Conservation (phyloP, 495 filamentous ascomycete genomes). For the Penicillium robsamsonii region DNA sequence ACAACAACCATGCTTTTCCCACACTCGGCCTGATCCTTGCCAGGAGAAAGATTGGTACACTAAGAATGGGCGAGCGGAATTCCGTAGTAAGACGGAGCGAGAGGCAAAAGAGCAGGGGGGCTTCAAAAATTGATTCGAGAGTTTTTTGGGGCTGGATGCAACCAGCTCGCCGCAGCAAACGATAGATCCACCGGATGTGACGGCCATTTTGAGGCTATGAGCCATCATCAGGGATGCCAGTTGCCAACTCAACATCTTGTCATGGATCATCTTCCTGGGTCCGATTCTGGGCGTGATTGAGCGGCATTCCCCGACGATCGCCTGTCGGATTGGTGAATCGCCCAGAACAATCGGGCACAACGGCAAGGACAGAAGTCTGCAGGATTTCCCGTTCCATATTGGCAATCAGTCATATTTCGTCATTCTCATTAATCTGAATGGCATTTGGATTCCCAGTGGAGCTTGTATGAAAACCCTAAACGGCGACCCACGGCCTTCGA, state of each 20-base stretch:
- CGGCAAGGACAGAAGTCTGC: conserved; percentile 15
- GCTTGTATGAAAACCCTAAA: conserved; percentile 15
- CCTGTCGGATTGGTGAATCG: conserved; percentile 19
- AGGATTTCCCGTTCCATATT: conserved; percentile 16
- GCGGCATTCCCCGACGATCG: conserved; percentile 29
- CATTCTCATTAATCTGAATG: conserved; percentile 17
- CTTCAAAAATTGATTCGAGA: conserved; percentile 33
- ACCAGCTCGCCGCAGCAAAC: conserved; percentile 21
- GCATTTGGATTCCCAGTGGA: conserved; percentile 16
- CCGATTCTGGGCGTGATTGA: conserved; percentile 20
- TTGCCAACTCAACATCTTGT: conserved; percentile 38
- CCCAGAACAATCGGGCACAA: neutral
- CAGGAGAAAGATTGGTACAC: conserved; percentile 27
- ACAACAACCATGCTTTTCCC: conserved; percentile 18
- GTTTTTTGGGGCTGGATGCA: conserved; percentile 18
- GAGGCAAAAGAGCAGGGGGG: conserved; percentile 30
- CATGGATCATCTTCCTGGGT: conserved; percentile 30
- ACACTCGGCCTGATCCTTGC: conserved; percentile 32
- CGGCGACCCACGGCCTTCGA: conserved; percentile 29
- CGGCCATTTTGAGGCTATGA: conserved; percentile 26
- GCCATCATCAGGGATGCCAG: conserved; percentile 31
- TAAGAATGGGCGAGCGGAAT: conserved; percentile 21
- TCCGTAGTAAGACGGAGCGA: conserved; percentile 32
- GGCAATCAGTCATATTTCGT: conserved; percentile 14
- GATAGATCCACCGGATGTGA: conserved; percentile 25